A percentile compares a stretch with the other conserved stretches of the same genome.
phyloP scores from a whole-genome alignment of 345 rosid genomes.

The Eucalyptus regnans region DNA sequence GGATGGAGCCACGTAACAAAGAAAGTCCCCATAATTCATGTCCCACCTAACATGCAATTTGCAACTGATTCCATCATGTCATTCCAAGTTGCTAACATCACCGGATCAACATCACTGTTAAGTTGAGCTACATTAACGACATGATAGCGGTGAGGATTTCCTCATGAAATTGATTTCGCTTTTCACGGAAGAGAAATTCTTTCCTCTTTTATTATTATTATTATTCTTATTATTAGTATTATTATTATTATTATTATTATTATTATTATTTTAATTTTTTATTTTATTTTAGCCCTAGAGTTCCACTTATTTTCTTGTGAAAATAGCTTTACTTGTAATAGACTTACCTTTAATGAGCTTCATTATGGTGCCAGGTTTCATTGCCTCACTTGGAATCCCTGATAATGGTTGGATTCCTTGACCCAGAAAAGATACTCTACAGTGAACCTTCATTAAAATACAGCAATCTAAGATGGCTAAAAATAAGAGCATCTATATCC shows the following conservation, averaged over 20 bases:
- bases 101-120: neutral
- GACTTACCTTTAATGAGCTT: neutral
- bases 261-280: too few relatives aligned
- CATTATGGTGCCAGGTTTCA: neutral
- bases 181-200: too few relatives aligned
- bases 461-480: neutral
- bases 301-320: too few relatives aligned
- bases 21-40: rapidly evolving
- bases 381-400: too few relatives aligned
- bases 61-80: neutral
- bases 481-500: rapidly evolving
- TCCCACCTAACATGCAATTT: neutral
- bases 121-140: too few relatives aligned
- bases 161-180: too few relatives aligned
- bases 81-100: neutral
- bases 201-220: too few relatives aligned
- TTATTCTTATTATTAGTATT: too few relatives aligned
- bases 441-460: neutral
- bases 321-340: too few relatives aligned
- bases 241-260: too few relatives aligned
- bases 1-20: neutral
- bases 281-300: too few relatives aligned
- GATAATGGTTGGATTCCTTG: rapidly evolving
- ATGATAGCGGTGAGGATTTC: too few relatives aligned
- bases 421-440: rapidly evolving